Conservation (phyloP, 2,329 filamentous ascomycete species). For the Bipolaris bicolor region DNA sequence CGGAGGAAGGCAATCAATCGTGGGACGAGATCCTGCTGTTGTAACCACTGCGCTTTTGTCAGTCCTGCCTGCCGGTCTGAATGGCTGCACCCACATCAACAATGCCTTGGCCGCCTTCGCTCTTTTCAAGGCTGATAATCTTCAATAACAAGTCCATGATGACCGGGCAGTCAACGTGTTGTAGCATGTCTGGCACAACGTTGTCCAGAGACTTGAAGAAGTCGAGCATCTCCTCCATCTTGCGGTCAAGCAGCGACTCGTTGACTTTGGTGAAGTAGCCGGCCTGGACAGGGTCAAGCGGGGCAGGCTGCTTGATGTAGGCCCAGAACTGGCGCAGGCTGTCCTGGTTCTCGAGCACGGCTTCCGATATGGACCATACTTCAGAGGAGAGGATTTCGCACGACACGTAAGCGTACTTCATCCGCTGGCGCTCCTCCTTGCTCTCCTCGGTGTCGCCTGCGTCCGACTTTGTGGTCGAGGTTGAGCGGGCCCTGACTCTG, state of each 20-base stretch:
- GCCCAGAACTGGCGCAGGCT: conserved; percentile 87
- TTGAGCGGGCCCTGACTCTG: conserved; percentile 53
- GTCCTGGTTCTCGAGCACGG: conserved; percentile 81
- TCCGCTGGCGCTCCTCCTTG: conserved; percentile 85
- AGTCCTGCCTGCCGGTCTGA: conserved; percentile 9
- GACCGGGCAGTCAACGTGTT: conserved; percentile 96
- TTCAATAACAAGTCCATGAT: conserved; percentile 97
- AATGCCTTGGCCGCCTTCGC: conserved; percentile 87
- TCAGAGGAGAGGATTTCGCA: conserved; percentile 94
- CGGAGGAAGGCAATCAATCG: conserved; percentile 85
- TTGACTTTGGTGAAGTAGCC: conserved; percentile 99
- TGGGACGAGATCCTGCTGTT: conserved; percentile 85
- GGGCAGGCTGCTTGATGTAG: conserved; percentile 82
- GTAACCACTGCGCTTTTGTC: conserved; percentile 73
- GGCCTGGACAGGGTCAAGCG: conserved; percentile 89
- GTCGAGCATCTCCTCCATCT: conserved; percentile 95
- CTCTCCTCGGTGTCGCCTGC: conserved; percentile 61
- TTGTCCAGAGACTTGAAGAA: conserved; percentile 84
- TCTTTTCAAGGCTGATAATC: conserved; percentile 94
- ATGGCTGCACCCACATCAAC: conserved; percentile 72
- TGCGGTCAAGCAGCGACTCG: conserved; percentile 95
- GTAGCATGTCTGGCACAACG: conserved; percentile 82
- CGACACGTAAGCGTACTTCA: conserved; percentile 91
- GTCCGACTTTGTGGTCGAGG: conserved; percentile 52
- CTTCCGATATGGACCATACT: conserved; percentile 95